A percentile compares a stretch with the other conserved stretches of the same genome.
Evolutionary conservation across 192 early-diverging fungal genomes (phyloP).

Genomic region (Chytriomyces sp.): DNA sequence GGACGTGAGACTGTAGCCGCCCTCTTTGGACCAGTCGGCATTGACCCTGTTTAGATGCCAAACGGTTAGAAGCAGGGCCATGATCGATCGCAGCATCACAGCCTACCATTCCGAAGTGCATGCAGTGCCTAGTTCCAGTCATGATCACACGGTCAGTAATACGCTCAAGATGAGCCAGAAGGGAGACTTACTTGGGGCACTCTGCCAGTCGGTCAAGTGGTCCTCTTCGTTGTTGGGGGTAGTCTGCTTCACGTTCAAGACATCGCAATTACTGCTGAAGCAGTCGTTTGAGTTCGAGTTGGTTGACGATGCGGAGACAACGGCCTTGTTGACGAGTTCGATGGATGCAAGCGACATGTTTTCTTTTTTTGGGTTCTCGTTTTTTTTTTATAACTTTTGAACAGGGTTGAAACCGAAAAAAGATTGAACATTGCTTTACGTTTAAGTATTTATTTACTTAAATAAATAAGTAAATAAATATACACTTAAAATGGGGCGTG

Average conservation of each 20-base stretch:
- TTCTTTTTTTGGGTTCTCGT: neutral
- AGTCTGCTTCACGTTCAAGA: constrained; percentile 21
- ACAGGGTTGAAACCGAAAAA: no score
- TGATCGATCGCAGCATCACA: constrained; percentile 5
- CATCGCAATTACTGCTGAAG: neutral
- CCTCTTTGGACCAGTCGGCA: neutral
- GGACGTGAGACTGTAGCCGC: neutral
- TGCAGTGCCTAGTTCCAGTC: no score
- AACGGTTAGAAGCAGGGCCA: constrained; percentile 9
- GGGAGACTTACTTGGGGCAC: neutral
- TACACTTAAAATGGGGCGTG: no score
- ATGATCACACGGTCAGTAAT: no score
- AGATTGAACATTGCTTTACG: no score
- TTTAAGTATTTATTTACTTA: no score
- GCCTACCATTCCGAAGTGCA: neutral
- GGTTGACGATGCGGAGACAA: constrained; percentile 18
- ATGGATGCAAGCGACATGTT: constrained; percentile 1
- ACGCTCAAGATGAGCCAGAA: neutral
- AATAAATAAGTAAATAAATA: no score
- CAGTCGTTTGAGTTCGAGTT: neutral
- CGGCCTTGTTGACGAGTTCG: constrained; percentile 12
- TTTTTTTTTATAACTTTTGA: neutral
- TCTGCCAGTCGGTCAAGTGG: constrained; percentile 24
- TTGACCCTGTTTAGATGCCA: neutral
- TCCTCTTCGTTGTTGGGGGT: constrained; percentile 11